Conservation (phyloP, 129 eudicot genomes). For the Calendula officinalis region DNA sequence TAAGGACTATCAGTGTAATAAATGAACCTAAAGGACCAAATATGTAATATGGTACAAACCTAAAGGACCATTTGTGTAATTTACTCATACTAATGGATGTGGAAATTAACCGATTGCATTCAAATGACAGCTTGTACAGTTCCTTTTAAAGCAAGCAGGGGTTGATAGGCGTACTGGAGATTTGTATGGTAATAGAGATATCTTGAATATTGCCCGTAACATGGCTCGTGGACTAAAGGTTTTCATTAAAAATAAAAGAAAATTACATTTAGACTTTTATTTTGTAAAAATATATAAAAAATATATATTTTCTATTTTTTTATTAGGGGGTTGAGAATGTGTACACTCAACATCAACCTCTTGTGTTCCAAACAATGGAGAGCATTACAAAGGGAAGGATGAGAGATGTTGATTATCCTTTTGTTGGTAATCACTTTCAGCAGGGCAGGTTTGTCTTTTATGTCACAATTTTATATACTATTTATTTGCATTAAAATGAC, state of each 20-base stretch:
- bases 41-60: no score
- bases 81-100: no score
- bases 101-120: no score
- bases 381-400: slow-evolving; percentile 92
- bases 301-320: background rate
- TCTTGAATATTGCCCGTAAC: slow-evolving; percentile 85
- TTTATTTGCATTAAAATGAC: slow-evolving; percentile 1
- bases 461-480: background rate
- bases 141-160: slow-evolving; percentile 95
- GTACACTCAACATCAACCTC: slow-evolving; percentile 99
- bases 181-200: slow-evolving; percentile 90
- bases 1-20: no score
- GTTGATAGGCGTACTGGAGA: slow-evolving; percentile 92
- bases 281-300: no score
- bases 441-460: slow-evolving; percentile 67
- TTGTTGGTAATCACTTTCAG: slow-evolving; percentile 91
- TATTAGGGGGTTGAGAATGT: slow-evolving; percentile 95
- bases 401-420: slow-evolving; percentile 94
- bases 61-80: no score
- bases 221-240: slow-evolving; percentile 99
- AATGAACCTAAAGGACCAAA: no score
- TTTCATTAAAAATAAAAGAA: background rate
- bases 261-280: no score
- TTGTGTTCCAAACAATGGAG: slow-evolving; percentile 85
- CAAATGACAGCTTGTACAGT: slow-evolving; percentile 82